A percentile compares a stretch with the other conserved stretches of the same genome.
Conservation (phyloP, 2,329 filamentous ascomycete genomes). For the Ceratocystis albifundus region DNA sequence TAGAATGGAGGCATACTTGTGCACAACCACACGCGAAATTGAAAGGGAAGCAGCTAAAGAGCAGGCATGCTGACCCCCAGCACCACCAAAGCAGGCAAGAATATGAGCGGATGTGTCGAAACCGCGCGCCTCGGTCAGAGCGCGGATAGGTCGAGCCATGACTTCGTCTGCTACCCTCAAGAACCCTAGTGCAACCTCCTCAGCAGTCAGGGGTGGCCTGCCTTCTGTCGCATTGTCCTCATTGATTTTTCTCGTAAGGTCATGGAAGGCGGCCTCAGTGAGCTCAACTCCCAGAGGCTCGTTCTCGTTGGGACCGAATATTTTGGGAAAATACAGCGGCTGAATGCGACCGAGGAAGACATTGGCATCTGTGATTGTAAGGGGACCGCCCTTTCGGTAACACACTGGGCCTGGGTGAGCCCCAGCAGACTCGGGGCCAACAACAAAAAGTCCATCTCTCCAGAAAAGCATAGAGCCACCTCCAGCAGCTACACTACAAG, state of each 20-base stretch:
- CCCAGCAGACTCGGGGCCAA: slow-evolving; percentile 78
- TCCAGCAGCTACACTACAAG: slow-evolving; percentile 60
- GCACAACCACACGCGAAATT: slow-evolving; percentile 73
- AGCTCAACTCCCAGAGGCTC: slow-evolving; percentile 65
- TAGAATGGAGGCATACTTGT: slow-evolving; percentile 77
- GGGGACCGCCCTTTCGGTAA: slow-evolving; percentile 77
- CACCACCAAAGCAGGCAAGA: slow-evolving; percentile 85
- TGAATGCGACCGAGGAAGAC: slow-evolving; percentile 71
- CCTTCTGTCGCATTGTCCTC: slow-evolving; percentile 42
- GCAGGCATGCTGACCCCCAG: slow-evolving; percentile 85
- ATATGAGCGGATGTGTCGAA: slow-evolving; percentile 83
- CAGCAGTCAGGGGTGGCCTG: slow-evolving; percentile 57
- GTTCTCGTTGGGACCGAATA: slow-evolving; percentile 83
- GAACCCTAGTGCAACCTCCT: slow-evolving; percentile 83
- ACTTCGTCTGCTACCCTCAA: slow-evolving; percentile 82
- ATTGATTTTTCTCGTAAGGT: slow-evolving; percentile 68
- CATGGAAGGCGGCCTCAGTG: slow-evolving; percentile 62
- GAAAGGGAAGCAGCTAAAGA: slow-evolving; percentile 77
- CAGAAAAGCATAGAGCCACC: slow-evolving; percentile 79
- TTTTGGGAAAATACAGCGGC: slow-evolving; percentile 88
- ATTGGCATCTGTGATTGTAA: slow-evolving; percentile 91
- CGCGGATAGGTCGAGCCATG: slow-evolving; percentile 83
- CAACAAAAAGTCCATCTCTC: slow-evolving; percentile 78
- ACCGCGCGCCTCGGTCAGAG: slow-evolving; percentile 82
- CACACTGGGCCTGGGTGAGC: slow-evolving; percentile 85